A percentile compares a stretch with the other conserved stretches of the same genome.
phyloP scores from a whole-genome alignment of 2,329 filamentous ascomycete species.

The Grosmannia huntii region DNA sequence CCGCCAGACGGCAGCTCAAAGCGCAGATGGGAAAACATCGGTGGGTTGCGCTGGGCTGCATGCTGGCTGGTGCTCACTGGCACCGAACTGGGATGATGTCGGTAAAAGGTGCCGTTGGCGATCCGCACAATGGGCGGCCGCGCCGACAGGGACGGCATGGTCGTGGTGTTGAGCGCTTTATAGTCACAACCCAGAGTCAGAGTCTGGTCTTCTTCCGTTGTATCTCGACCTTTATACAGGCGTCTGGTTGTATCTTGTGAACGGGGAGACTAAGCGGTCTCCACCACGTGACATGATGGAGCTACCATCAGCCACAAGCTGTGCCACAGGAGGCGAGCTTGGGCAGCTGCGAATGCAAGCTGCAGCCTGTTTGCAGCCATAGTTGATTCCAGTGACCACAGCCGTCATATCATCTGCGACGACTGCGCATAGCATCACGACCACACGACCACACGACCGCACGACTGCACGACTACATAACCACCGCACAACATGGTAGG shows the following conservation, averaged over 20 bases:
- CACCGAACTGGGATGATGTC: slow-evolving; percentile 46
- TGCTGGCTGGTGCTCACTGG: slow-evolving; percentile 20
- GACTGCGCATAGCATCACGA: too few species aligned
- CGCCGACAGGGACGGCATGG: slow-evolving; percentile 23
- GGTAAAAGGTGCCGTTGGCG: slow-evolving; percentile 71
- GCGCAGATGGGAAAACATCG: slow-evolving; percentile 58
- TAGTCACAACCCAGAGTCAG: neutral
- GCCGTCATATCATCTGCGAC: neutral
- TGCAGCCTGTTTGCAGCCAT: slow-evolving; percentile 8
- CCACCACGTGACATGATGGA: neutral
- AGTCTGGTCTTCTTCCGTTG: neutral
- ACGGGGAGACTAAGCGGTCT: neutral
- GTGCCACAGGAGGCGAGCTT: neutral
- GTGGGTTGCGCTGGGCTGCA: slow-evolving; percentile 40
- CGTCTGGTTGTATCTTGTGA: neutral
- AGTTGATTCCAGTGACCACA: neutral
- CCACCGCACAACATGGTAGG: neutral
- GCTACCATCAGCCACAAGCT: neutral
- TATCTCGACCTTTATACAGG: too few species aligned
- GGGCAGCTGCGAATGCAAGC: slow-evolving; percentile 11
- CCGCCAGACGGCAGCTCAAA: slow-evolving; percentile 53
- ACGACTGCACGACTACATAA: neutral
- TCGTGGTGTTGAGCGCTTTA: neutral
- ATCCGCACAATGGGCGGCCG: slow-evolving; percentile 56
- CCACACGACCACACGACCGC: too few species aligned